phyloP scores from a whole-genome alignment of 2,329 filamentous ascomycete species.

The Metarhizium rileyi region DNA sequence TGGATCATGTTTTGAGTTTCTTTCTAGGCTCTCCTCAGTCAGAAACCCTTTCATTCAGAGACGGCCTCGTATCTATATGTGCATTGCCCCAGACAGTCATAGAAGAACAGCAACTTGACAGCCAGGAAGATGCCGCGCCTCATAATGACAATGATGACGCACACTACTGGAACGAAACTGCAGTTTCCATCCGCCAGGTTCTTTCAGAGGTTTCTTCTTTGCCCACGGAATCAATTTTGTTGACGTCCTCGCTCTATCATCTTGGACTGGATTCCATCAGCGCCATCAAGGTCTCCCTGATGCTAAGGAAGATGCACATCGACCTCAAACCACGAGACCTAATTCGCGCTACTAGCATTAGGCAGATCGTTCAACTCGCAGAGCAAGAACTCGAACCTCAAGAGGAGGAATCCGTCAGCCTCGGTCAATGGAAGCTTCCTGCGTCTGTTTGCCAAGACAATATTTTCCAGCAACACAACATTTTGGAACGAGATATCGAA shows the following conservation, averaged over 20 bases:
- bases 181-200: conserved; percentile 33
- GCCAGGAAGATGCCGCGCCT: not conserved
- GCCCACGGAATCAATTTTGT: conserved; percentile 45
- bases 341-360: conserved; percentile 54
- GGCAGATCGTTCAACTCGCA: conserved; percentile 44
- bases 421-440: conserved; percentile 20
- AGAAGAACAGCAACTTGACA: not conserved
- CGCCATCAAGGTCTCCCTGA: conserved; percentile 69
- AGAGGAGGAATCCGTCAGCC: not conserved
- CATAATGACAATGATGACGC: not conserved
- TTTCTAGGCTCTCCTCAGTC: conserved; percentile 40
- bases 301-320: conserved; percentile 56
- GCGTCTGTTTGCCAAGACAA: conserved; percentile 25
- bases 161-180: conserved; percentile 24
- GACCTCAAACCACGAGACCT: conserved; percentile 61
- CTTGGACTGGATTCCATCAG: conserved; percentile 88
- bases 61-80: conserved; percentile 51
- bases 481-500: conserved; percentile 40
- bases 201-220: conserved; percentile 52
- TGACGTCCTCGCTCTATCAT: conserved; percentile 62
- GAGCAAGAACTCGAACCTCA: not conserved
- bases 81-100: conserved; percentile 35
- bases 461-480: conserved; percentile 28
- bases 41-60: conserved; percentile 44
- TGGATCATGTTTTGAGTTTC: conserved; percentile 50